Evolutionary conservation across 2,329 filamentous ascomycete species (phyloP).

Genomic region (Verticillium isaacii): DNA sequence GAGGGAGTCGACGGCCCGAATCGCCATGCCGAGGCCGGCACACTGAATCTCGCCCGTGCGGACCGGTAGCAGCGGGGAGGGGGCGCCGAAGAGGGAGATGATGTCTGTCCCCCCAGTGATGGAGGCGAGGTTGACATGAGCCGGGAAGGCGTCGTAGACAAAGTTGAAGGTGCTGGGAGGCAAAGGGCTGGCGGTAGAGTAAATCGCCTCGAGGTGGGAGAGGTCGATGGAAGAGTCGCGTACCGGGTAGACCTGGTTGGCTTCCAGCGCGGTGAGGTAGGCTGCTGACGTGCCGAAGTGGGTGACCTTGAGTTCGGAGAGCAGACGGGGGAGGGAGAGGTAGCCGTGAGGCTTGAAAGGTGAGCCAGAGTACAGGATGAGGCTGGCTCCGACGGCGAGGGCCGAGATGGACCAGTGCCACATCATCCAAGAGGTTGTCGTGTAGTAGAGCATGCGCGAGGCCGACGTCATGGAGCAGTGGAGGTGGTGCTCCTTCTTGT

Average conservation of each 20-base stretch:
- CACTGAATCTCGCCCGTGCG: constrained; percentile 72
- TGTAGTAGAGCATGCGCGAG: constrained; percentile 86
- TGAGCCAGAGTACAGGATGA: constrained; percentile 88
- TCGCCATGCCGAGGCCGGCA: constrained; percentile 74
- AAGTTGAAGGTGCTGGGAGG: constrained; percentile 91
- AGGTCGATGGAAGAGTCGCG: constrained; percentile 52
- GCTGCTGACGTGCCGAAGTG: constrained; percentile 95
- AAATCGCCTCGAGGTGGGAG: constrained; percentile 71
- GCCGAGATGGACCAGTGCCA: constrained; percentile 95
- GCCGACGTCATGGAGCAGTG: constrained; percentile 73
- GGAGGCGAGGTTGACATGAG: constrained; percentile 77
- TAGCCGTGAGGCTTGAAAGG: constrained; percentile 79
- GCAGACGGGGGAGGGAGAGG: constrained; percentile 75
- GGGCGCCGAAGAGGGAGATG: constrained; percentile 87
- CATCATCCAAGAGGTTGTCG: constrained; percentile 99
- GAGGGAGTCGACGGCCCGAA: constrained; percentile 54
- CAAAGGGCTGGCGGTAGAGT: constrained; percentile 88
- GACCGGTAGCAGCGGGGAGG: constrained; percentile 72
- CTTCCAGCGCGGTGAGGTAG: constrained; percentile 86
- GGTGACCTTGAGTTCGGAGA: constrained; percentile 76
- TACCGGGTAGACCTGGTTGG: constrained; percentile 61
- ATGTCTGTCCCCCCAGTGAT: constrained; percentile 98
- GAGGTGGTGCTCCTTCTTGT: constrained; percentile 92
- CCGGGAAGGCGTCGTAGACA: constrained; percentile 78
- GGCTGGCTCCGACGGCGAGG: constrained; percentile 74